These are phyloP conservation scores for Podospora didyma DNA, from an alignment of 495 filamentous ascomycete species.

Conservation along the genomic window DNA sequence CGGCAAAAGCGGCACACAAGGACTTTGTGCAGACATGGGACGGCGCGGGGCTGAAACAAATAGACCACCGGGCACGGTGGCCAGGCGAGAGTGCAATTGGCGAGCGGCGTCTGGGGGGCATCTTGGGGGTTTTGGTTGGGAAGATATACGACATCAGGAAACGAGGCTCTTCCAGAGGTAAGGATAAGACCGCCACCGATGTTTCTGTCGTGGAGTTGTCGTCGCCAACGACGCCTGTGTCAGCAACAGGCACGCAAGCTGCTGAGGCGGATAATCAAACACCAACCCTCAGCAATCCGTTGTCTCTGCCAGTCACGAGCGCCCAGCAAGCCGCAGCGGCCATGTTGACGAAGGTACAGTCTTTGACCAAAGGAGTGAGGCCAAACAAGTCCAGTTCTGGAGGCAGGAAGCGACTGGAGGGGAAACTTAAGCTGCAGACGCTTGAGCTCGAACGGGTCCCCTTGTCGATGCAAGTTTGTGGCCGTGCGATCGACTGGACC, in stretches of 20 bases:
- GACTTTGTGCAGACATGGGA: slow-evolving; percentile 64
- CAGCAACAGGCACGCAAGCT: slow-evolving; percentile 1
- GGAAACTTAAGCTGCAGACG: slow-evolving; percentile 64
- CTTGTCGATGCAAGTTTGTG: slow-evolving; percentile 63
- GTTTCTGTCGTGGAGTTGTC: not conserved
- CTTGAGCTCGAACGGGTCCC: slow-evolving; percentile 82
- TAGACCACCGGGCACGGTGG: slow-evolving; percentile 51
- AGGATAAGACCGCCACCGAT: not conserved
- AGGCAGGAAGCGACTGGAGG: slow-evolving; percentile 31
- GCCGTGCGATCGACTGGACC: slow-evolving; percentile 76
- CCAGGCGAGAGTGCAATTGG: slow-evolving; percentile 47
- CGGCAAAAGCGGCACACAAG: slow-evolving; percentile 50
- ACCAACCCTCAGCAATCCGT: not conserved
- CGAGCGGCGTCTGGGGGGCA: slow-evolving; percentile 57
- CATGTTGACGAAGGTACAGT: not conserved
- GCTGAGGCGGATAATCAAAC: not conserved
- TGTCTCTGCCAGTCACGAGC: not conserved
- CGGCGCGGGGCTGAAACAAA: slow-evolving; percentile 51
- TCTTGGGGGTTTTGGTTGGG: slow-evolving; percentile 67
- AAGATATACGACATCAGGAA: slow-evolving; percentile 58
- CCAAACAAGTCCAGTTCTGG: not conserved
- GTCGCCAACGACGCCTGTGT: not conserved
- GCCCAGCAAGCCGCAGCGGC: not conserved
- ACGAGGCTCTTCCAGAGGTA: slow-evolving; percentile 7
- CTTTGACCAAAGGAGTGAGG: not conserved